Conservation (phyloP, 176 grass and related monocot species). For the Hordeum vulgare region MorexV3_pseudomolecules_assembly NC_058519.1:79818589-79819088, state of each 20-base stretch:
- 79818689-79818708: conserved; percentile 5
- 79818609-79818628: neutral
- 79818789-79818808: conserved; percentile 10
- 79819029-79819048: conserved; percentile 21
- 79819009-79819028: neutral
- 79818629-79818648: neutral
- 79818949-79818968: neutral
- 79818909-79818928: neutral
- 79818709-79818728: neutral
- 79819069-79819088: neutral
- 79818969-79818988: neutral
- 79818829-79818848: neutral
- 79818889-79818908: neutral
- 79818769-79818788: conserved; percentile 40
- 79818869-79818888: neutral
- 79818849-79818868: conserved; percentile 4
- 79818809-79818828: conserved; percentile 12
- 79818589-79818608: neutral
- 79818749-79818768: conserved; percentile 34
- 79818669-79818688: neutral
- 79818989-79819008: conserved; percentile 20
- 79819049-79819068: conserved; percentile 31
- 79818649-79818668: conserved; percentile 30
- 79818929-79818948: neutral
- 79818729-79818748: neutral